Evolutionary conservation across 2,329 filamentous ascomycete genomes (phyloP), one percentile per base, ranked within the genome.

Genomic region (Fragosphaeria purpurea): DNA sequence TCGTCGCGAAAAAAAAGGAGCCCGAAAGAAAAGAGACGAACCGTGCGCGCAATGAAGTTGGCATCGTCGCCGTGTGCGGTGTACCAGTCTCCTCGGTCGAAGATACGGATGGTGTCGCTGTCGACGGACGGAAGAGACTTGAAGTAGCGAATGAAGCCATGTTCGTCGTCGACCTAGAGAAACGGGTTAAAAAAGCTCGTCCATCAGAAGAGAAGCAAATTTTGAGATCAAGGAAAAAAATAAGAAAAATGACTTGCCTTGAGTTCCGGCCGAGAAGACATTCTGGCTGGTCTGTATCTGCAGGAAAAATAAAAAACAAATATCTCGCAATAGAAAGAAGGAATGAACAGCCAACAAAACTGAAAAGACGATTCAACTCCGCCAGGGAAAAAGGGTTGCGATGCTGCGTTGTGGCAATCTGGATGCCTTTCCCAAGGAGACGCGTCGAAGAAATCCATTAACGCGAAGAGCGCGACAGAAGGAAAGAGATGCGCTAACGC

Each of bases 141-240:
- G 75, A 94, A 98, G 71, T 89, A 95, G 59, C 85, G 88, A 70
- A 97, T 96, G 74, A 98, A 98, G 58, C 91, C 89, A 63, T 85
- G 83, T 73, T 98, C 93, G 64, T 98, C 93, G 62, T 98, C 94
- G 64, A 97, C 88, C 86, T 90, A 39, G 34, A 8, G 31, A 10
- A 44, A 10, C 34, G 13, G 13, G 7, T 35, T 35, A 44, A 30
- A n/a, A 12, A n/a, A 10, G 7, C 8, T 34, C 31, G 6, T n/a
- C 5, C 4, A 5, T n/a, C 9, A 22, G 3, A 12, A 32, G 13
- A 38, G 8, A 38, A 37, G 33, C n/a, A 30, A 32, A 4, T 33
- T 4, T 4, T 3, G 37, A 37, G 12, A 39, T 9, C 7, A 12
- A 5, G 33, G n/a, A 44, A 12, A 9, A 34, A 2, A 30, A 53